Evolutionary conservation across 768 basidiomycete species (phyloP), one percentile per base, ranked within the genome.

Genomic region (Podaxis mareebaensis): DNA sequence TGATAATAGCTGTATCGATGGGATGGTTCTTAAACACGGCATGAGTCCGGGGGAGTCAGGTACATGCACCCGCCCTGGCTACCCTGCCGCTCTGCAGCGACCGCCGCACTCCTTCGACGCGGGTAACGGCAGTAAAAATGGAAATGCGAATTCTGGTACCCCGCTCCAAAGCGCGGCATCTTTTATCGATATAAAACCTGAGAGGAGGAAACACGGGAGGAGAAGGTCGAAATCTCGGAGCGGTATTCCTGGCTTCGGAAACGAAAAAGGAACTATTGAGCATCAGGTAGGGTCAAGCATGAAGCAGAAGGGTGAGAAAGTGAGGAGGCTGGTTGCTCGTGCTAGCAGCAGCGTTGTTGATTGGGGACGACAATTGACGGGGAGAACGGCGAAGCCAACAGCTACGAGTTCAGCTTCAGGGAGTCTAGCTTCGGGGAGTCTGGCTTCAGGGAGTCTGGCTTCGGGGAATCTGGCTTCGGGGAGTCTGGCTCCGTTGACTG

Each of bases 151-250:
- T 44, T 51, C 52, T 13, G 55, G 63, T 42, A 65, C 51, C 51
- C 64, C 39, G 17, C 57, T 63, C 11, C 65, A 67, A 10, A 60
- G 64, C 5, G 70, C 73, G 2, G 72, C 64, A 58, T 78, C 78
- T 8, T 79, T 79, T 64, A 79, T 79, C 36, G 73, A 78, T 62
- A 74, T 79, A 58, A 76, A 75, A 22, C 76, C 74, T 26, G 74
- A 76, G 33, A 67, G 54, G 60, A 24, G 24, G 60, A 66, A 61
- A 20, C 30, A 56, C 20, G 42, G 53, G 36, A 26, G 62, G 20
- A 28, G n/a, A 38, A 36, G 28, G 36, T 33, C 53, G 49, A 54
- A 49, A 36, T 13, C 39, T 22, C 30, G 42, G 30, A 58, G 12
- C 13, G 26, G 39, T n/a, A 24, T 13, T 3, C 1, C 30, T 20